phyloP scores from a whole-genome alignment of 192 early-diverging fungal species.

The Entomortierella lignicola region DNA sequence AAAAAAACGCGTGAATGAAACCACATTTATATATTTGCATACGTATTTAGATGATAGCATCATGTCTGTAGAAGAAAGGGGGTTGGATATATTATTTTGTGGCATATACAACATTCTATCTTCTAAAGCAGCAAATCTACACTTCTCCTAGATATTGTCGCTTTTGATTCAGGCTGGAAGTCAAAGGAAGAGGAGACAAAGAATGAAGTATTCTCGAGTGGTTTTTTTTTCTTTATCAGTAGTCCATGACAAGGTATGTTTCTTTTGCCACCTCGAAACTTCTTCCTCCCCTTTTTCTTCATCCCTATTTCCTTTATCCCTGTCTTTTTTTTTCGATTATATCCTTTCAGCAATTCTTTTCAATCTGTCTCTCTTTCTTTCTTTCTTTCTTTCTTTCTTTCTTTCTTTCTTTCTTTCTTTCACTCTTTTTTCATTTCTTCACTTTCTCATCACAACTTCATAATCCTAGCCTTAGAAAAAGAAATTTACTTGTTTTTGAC shows the following conservation, averaged over 20 bases:
- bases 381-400: neutral
- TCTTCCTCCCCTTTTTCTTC: neutral
- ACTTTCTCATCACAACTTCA: no score
- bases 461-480: no score
- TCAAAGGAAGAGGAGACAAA: neutral
- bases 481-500: no score
- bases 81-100: no score
- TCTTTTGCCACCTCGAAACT: neutral
- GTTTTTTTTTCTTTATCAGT: neutral
- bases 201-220: neutral
- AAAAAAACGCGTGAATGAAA: no score
- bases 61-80: no score
- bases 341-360: neutral
- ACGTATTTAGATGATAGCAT: no score
- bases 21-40: no score
- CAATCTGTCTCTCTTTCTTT: neutral
- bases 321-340: neutral
- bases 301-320: slow-evolving; percentile 4
- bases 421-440: slow-evolving; percentile 5
- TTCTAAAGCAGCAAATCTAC: neutral
- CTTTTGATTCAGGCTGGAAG: slow-evolving; percentile 37
- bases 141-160: neutral
- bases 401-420: neutral
- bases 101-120: neutral
- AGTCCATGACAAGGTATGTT: neutral